These are phyloP conservation scores for Lodderomyces pseudojiufengensis DNA, from an alignment of 1,139 yeast genomes.

Conservation along the genomic window DNA sequence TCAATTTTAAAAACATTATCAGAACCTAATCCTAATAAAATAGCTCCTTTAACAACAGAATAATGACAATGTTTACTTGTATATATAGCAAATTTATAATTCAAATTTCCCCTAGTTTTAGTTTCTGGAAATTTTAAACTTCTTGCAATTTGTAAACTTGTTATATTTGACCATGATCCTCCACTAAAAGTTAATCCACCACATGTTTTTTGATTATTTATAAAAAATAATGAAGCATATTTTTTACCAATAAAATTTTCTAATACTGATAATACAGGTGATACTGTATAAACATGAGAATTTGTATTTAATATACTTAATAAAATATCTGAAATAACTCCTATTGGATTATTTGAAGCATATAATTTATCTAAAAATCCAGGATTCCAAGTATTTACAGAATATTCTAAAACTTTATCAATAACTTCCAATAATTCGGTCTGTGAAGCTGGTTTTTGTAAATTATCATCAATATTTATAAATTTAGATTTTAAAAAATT, in stretches of 20 bases:
- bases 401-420: constrained; percentile 58
- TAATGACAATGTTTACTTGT: constrained; percentile 76
- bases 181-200: constrained; percentile 89
- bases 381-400: constrained; percentile 84
- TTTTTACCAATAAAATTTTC: constrained; percentile 67
- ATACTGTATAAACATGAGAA: constrained; percentile 81
- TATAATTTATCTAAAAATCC: constrained; percentile 83
- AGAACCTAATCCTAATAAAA: constrained; percentile 70
- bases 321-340: constrained; percentile 69
- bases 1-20: constrained; percentile 60
- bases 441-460: constrained; percentile 18
- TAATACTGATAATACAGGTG: constrained; percentile 74
- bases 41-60: constrained; percentile 80
- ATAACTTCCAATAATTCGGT: constrained; percentile 42
- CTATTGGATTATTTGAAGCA: constrained; percentile 82
- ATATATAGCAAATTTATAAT: constrained; percentile 61
- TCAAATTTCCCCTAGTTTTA: constrained; percentile 55
- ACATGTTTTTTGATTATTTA: constrained; percentile 34
- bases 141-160: constrained; percentile 77
- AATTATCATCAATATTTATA: constrained; percentile 13
- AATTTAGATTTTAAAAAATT: constrained; percentile 27
- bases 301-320: constrained; percentile 75
- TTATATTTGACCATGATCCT: constrained; percentile 83
- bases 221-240: constrained; percentile 65
- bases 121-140: constrained; percentile 67